phyloP scores from a whole-genome alignment of 1,139 yeast genomes.

The Meyerozyma athensensis region DNA sequence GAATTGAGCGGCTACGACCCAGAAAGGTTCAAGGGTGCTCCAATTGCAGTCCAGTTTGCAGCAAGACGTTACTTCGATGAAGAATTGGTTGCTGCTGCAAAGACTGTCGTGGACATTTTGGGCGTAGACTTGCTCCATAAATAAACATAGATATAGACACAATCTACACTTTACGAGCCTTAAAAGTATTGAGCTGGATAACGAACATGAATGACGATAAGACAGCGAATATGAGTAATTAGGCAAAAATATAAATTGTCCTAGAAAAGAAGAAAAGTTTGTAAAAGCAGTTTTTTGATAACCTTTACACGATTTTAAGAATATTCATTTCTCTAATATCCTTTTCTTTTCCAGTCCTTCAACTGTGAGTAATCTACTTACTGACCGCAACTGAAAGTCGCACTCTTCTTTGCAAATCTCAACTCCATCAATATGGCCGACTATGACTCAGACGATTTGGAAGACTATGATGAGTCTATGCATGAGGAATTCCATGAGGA shows the following conservation, averaged over 20 bases:
- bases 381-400: too few species aligned
- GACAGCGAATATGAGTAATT: too few species aligned
- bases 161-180: too few species aligned
- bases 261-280: too few species aligned
- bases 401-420: too few species aligned
- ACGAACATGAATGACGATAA: too few species aligned
- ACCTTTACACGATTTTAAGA: background rate
- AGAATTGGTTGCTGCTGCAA: constrained; percentile 19
- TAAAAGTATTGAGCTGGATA: too few species aligned
- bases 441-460: constrained; percentile 24
- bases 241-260: too few species aligned
- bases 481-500: constrained; percentile 34
- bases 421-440: constrained; percentile 14
- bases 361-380: too few species aligned
- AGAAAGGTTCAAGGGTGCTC: constrained; percentile 13
- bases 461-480: constrained; percentile 43
- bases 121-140: constrained; percentile 11
- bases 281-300: too few species aligned
- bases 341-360: too few species aligned
- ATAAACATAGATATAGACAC: too few species aligned
- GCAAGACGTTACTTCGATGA: constrained; percentile 15
- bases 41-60: constrained; percentile 14
- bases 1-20: constrained; percentile 12
- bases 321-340: background rate
- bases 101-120: constrained; percentile 13